phyloP scores from a whole-genome alignment of 768 basidiomycete genomes.

The Leucocoprinus sp. region DNA sequence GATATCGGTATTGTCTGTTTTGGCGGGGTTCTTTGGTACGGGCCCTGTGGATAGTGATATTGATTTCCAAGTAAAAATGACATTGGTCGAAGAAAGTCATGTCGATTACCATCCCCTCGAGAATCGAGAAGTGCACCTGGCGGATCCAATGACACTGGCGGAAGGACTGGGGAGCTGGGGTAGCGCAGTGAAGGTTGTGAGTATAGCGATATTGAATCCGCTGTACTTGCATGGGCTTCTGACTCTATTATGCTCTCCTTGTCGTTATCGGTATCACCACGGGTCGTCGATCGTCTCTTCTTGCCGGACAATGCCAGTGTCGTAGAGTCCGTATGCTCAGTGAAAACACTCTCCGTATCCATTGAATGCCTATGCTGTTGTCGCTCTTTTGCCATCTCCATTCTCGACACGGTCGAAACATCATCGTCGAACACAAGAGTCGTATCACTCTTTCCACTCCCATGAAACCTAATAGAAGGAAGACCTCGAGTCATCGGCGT shows the following conservation, averaged over 20 bases:
- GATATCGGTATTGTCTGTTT: constrained; percentile 8
- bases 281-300: background rate
- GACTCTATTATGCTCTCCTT: background rate
- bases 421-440: background rate
- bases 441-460: background rate
- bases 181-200: background rate
- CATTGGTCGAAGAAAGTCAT: too few relatives aligned
- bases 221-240: background rate
- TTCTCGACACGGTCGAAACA: background rate
- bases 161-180: background rate
- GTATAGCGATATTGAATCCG: background rate
- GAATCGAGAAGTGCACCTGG: too few relatives aligned
- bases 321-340: constrained; percentile 18
- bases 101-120: too few relatives aligned
- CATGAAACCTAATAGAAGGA: background rate
- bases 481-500: background rate
- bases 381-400: constrained; percentile 22
- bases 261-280: background rate
- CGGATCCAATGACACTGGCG: background rate
- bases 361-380: constrained; percentile 2
- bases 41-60: background rate
- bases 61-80: too few relatives aligned
- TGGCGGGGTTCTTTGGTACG: constrained; percentile 3
- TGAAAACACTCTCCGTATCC: constrained; percentile 6
- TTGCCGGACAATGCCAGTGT: background rate